These are phyloP conservation scores for Mercurialis annua DNA, from an alignment of 345 rosid species.

Conservation along the genomic window DNA sequence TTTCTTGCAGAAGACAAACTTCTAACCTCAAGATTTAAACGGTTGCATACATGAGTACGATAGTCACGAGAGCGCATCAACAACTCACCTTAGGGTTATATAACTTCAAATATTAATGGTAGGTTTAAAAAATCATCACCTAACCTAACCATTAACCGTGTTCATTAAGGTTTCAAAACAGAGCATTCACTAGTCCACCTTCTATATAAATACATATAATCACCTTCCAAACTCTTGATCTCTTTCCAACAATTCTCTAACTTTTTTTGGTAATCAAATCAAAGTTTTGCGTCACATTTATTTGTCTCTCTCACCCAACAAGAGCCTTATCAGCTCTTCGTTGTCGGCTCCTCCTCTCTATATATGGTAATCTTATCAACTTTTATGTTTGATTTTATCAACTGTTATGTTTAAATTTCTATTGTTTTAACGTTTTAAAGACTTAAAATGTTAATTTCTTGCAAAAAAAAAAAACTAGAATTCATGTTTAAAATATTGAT, in stretches of 20 bases:
- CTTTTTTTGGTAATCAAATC: too few relatives aligned
- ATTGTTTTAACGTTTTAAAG: not conserved
- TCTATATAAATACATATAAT: not conserved
- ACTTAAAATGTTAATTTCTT: not conserved
- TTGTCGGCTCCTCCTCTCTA: not conserved
- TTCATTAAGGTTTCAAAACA: not conserved
- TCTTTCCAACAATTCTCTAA: too few relatives aligned
- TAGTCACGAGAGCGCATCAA: too few relatives aligned
- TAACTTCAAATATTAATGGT: not conserved
- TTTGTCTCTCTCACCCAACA: too few relatives aligned
- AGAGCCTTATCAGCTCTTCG: conserved; percentile 11
- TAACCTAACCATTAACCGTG: not conserved
- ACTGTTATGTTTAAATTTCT: not conserved
- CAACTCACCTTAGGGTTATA: too few relatives aligned
- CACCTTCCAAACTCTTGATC: not conserved
- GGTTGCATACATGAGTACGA: too few relatives aligned
- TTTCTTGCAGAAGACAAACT: too few relatives aligned
- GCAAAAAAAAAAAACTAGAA: not conserved
- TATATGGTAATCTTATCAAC: conserved; percentile 2
- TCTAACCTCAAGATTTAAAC: too few relatives aligned
- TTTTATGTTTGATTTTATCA: not conserved
- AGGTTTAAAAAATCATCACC: not conserved
- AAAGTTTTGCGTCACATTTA: too few relatives aligned
- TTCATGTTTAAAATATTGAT: not conserved
- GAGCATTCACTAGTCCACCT: not conserved